Conservation (phyloP, 306 rosid genomes). For the cucumber (Cucumis sativus) region Cucumber_9930_V3 NC_026659.2:22285001-22285500, state of each 20-base stretch:
- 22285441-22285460: background rate
- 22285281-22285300: conserved; percentile 88
- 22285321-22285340: conserved; percentile 90
- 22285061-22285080: background rate
- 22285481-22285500: background rate
- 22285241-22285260: conserved; percentile 17
- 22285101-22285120: background rate
- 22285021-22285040: background rate
- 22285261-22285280: conserved; percentile 92
- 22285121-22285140: background rate
- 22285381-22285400: conserved; percentile 40
- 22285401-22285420: background rate
- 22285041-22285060: background rate
- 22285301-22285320: conserved; percentile 73
- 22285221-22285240: background rate
- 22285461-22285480: background rate
- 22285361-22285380: conserved; percentile 99
- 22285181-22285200: background rate
- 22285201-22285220: too few species aligned
- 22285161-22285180: background rate
- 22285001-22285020: background rate
- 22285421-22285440: background rate
- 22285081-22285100: background rate
- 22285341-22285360: conserved; percentile 88
- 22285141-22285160: background rate